Evolutionary conservation across 371 early-diverging fungal genomes (phyloP), one percentile per base, ranked within the genome.

Genomic region (Fennellomyces sp.): DNA sequence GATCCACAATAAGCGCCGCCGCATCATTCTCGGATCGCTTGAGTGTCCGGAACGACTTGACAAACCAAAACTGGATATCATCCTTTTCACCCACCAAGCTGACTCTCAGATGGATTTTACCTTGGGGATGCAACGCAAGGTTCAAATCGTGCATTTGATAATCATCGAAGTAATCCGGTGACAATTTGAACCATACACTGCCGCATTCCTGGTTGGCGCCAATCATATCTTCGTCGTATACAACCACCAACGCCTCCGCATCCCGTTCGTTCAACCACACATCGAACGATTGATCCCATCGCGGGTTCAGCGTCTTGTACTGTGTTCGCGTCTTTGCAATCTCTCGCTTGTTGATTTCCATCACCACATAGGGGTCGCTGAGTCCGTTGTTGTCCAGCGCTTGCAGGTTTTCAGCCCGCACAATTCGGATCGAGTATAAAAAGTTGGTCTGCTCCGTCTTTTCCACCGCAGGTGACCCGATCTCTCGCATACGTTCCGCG

Each of bases 11-110:
- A 31, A 81, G 77, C 47, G 87, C 83, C 35, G 85, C 83, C 59
- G 91, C 83, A 61, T 91, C 91, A 10, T 84, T 81, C 54, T 88
- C 85, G 41, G 91, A 84, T 48, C 90, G 81, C 64, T 88, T 86
- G n/a, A 93, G 61, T 13, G 81, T 81, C 38, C 92, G 82, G 81
- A 92, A 90, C 15, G 91, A 85, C 58, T 87, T 84, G 50, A 94
- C 89, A 66, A 96, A 95, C 88, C 93, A 95, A 68, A 94, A 97
- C 66, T 94, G 95, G 11, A 91, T 88, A 61, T 96, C 96, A 42
- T 94, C 94, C 39, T 89, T 88, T 75, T 94, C 97, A 31, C 93
- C 93, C 56, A 94, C 94, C 84, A 96, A 85, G 17, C 92, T 94
- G 31, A 95, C 79, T 13, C 94, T 85, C 29, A 96, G 58, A 50